A percentile compares a stretch with the other conserved stretches of the same genome.
These are phyloP conservation scores for Geoglossum cookeanum DNA, from an alignment of 2,329 filamentous ascomycete species.

Conservation along the genomic window DNA sequence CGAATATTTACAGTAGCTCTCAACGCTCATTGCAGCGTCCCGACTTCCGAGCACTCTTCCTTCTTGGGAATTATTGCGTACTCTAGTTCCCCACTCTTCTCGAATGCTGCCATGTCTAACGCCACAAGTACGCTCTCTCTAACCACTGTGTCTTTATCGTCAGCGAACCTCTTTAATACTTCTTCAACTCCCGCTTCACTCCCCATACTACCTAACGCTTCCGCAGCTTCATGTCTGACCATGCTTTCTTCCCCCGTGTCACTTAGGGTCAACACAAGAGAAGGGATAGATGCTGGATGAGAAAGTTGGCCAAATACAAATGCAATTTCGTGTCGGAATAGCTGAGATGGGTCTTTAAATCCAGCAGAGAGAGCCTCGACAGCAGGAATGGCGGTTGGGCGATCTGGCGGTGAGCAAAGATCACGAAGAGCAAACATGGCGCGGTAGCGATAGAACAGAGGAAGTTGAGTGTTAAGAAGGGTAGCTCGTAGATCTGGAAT, in stretches of 20 bases:
- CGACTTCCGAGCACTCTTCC: neutral
- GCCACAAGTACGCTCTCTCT: slow-evolving; percentile 89
- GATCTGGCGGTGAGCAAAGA: slow-evolving; percentile 78
- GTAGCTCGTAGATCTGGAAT: slow-evolving; percentile 58
- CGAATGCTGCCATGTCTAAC: slow-evolving; percentile 93
- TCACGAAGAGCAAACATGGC: slow-evolving; percentile 97
- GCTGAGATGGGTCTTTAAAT: slow-evolving; percentile 65
- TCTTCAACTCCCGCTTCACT: slow-evolving; percentile 88
- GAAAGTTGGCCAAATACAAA: slow-evolving; percentile 96
- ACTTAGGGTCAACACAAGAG: slow-evolving; percentile 58
- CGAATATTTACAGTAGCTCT: neutral
- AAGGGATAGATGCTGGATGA: slow-evolving; percentile 91
- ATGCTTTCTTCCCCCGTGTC: slow-evolving; percentile 74
- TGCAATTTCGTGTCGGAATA: slow-evolving; percentile 94
- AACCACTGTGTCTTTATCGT: slow-evolving; percentile 85
- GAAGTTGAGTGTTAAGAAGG: slow-evolving; percentile 58
- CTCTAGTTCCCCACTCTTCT: slow-evolving; percentile 71
- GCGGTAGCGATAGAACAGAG: slow-evolving; percentile 82
- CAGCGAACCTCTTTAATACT: slow-evolving; percentile 59
- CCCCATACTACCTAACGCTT: slow-evolving; percentile 83
- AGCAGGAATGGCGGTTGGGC: slow-evolving; percentile 75
- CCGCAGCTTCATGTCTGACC: slow-evolving; percentile 94
- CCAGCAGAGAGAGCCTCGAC: slow-evolving; percentile 72
- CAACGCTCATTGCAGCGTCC: neutral
- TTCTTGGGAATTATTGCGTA: slow-evolving; percentile 72